Conservation (phyloP, 495 filamentous ascomycete species). For the Hypoxylon perforatum region DNA sequence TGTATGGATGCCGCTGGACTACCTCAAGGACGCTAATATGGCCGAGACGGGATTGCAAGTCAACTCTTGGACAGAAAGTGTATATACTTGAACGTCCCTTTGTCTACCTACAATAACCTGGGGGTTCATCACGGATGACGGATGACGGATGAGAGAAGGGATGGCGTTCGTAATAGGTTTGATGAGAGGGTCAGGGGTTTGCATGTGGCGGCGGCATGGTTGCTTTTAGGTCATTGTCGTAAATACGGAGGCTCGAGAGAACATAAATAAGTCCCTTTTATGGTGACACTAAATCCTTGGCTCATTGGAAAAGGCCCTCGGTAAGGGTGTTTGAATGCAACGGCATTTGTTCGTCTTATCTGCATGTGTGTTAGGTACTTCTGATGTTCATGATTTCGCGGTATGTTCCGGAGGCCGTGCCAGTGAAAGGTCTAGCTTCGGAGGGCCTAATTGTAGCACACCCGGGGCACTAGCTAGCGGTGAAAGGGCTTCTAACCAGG, state of each 20-base stretch:
- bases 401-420: too few species aligned
- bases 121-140: neutral
- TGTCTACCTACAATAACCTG: neutral
- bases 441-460: too few species aligned
- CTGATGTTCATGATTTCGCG: too few species aligned
- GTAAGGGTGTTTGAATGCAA: too few species aligned
- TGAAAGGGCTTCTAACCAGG: too few species aligned
- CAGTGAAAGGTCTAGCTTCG: too few species aligned
- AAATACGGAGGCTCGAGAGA: neutral
- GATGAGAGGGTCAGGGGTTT: neutral
- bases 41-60: conserved; percentile 80
- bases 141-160: neutral
- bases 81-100: conserved; percentile 52
- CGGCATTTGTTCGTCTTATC: too few species aligned
- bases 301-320: too few species aligned
- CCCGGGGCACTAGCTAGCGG: too few species aligned
- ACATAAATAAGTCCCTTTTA: neutral
- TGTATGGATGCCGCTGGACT: conserved; percentile 95
- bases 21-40: conserved; percentile 86
- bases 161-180: neutral
- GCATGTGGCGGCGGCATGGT: neutral
- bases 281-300: too few species aligned
- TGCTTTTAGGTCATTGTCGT: conserved; percentile 1
- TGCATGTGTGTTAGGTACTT: too few species aligned
- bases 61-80: conserved; percentile 61